Base-by-base conservation (phyloP, 768 basidiomycete genomes). In the Fomitopsis pulvina region DNA sequence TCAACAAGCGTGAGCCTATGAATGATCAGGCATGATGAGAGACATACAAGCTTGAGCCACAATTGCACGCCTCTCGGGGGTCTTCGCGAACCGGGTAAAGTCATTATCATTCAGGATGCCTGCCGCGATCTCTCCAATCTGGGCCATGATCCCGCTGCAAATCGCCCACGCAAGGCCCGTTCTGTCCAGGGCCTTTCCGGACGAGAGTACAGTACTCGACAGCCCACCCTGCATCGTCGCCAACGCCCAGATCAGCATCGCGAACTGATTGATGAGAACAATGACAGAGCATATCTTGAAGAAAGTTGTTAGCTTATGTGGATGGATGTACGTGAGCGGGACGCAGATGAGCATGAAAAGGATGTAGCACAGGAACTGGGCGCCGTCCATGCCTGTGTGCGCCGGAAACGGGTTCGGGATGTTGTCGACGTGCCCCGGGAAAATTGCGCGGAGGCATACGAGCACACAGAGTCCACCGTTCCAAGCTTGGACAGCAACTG, bases 101-200 rank as follows among this genome's bases (percentile, higher is more conserved):
- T 60, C 58, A 50, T 51, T 54, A 32, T 55, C 53, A 47, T 60
- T 60, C 18, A 56, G 54, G 45, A 60, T 57, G 11, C 58, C 58
- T 9, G 56, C 56, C 21, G 53, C 50, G 27, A 51, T 56, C 24
- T 48, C 22, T 24, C 58, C 58, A 22, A 60, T 57, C 4, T 52
- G 51, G 12, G 58, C 55, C 43, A 48, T 57, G 42, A 60, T 52
- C 26, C 56, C 50, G 41, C 48, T 52, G 10, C 53, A 51, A 39
- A 60, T 60, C 1, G 54, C 49, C 58, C 58, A 60, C 20, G 53
- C 53, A 12, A 57, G 51, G 18, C 40, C n/a, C 11, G 56, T 20
- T 2, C 45, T 40, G 50, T 37, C 43, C 20, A 57, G 21, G 4
- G 52, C 40, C 28, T 45, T 38, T 26, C 43, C 51, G 8, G 50